Conservation (phyloP, 441 rosid genomes). For the Erodium trifolium region DNA sequence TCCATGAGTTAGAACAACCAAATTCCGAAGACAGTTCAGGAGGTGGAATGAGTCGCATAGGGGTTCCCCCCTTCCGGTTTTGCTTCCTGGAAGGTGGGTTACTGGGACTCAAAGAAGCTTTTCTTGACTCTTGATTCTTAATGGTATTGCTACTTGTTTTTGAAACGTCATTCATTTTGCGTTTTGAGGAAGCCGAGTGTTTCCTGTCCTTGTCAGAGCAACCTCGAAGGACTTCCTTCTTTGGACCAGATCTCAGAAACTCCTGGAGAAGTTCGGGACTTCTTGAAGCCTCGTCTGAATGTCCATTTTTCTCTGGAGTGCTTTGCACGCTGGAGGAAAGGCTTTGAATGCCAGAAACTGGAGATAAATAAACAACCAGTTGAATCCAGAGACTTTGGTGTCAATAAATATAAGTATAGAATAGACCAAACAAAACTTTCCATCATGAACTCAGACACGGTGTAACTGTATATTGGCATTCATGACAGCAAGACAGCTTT, state of each 20-base stretch:
- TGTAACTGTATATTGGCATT: not conserved
- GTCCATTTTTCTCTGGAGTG: constrained; percentile 55
- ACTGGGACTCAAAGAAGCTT: constrained; percentile 29
- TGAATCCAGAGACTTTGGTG: constrained; percentile 2
- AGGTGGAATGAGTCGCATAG: constrained; percentile 35
- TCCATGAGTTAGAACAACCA: constrained; percentile 59
- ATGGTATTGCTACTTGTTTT: constrained; percentile 37
- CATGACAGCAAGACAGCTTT: not conserved
- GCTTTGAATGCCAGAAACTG: constrained; percentile 56
- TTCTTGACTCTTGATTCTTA: constrained; percentile 64
- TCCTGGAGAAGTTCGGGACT: constrained; percentile 56
- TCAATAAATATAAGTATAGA: not conserved
- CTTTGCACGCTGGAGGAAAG: constrained; percentile 61
- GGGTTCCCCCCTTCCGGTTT: constrained; percentile 63
- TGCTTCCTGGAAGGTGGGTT: constrained; percentile 49
- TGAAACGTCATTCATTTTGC: constrained; percentile 52
- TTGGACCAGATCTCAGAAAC: constrained; percentile 48
- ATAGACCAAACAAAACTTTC: not conserved
- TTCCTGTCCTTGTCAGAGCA: constrained; percentile 44
- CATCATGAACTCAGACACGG: not conserved
- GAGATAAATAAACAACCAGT: constrained; percentile 8
- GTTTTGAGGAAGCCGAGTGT: constrained; percentile 42
- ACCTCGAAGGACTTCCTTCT: constrained; percentile 42
- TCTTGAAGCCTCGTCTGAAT: constrained; percentile 48
- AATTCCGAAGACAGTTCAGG: constrained; percentile 41